Evolutionary conservation across 139 green algal genomes (phyloP), one percentile per base, ranked within the genome.

Genomic region (Ettlia oleoabundans): DNA sequence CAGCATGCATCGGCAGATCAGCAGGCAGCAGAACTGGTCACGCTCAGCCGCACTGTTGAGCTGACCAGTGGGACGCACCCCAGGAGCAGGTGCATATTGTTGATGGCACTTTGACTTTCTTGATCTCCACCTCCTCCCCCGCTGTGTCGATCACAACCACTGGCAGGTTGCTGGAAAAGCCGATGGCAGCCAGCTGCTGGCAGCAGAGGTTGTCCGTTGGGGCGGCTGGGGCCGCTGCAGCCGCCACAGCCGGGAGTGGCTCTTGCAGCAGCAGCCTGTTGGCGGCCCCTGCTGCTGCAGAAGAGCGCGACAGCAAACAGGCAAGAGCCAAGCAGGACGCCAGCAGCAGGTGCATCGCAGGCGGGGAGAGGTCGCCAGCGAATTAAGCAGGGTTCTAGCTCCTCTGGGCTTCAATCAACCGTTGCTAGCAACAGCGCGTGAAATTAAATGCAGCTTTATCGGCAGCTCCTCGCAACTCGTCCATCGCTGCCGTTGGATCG

Each of bases 111-210:
- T 82, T 38, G 35, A 61, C 70, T 5, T 55, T 77, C 41, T 93
- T 82, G 28, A 78, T 62, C 22, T 61, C 42, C 22, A 87, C 68
- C 24, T 69, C 32, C 24, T 61, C 22, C n/a, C 88, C 55, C 0
- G 28, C 24, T 10, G 81, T 89, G 66, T 92, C 53, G 15, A 91
- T 38, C 32, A 91, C 82, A 28, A 91, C 68, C 9, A 91, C 87
- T 9, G 87, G 87, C 43, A 91, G 42, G 52, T 91, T 79, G 61
- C 53, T 83, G 13, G 33, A 35, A 41, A 88, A 88, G 22, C 83
- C 83, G 52, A 84, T 67, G 4, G 67, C 83, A 10, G 68, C 51
- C 47, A 88, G 69, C n/a, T 67, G 47, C 21, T 33, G 4, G 61
- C 83, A 88, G 69, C 78, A 85, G 22, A 22, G 32, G 35, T 18